Conservation (phyloP, 805 yeast genomes). For the Yarrowia sp. region DNA sequence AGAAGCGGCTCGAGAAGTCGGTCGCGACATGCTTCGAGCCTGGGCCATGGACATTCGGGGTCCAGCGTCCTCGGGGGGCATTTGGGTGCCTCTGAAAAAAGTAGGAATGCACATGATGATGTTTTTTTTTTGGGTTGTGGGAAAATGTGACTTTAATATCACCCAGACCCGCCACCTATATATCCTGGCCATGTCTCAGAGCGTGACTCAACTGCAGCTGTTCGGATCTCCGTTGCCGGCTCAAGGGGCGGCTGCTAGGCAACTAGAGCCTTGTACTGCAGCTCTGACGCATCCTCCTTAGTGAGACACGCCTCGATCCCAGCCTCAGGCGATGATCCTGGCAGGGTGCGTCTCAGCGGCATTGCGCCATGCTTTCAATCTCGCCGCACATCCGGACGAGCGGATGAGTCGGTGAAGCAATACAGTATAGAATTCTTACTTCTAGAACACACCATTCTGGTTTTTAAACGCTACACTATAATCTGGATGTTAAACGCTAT, state of each 20-base stretch:
- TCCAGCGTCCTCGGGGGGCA: background rate
- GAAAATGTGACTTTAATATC: too few species aligned
- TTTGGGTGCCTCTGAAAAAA: background rate
- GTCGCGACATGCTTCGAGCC: background rate
- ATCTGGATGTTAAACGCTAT: too few species aligned
- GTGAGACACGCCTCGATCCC: background rate
- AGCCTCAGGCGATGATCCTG: background rate
- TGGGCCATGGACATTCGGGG: background rate
- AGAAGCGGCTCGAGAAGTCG: background rate
- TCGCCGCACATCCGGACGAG: background rate
- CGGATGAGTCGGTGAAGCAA: too few species aligned
- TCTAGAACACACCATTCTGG: too few species aligned
- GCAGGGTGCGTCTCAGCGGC: background rate
- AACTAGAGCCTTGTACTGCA: too few species aligned
- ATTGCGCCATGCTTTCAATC: background rate
- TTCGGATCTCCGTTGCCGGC: background rate
- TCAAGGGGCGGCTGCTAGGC: too few species aligned
- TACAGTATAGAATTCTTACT: too few species aligned
- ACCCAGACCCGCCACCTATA: too few species aligned
- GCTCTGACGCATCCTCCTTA: too few species aligned
- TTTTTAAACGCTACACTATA: too few species aligned
- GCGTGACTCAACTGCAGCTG: too few species aligned
- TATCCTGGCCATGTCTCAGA: background rate
- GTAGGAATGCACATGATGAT: background rate
- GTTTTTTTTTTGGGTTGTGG: too few species aligned